phyloP scores from a whole-genome alignment of 2,329 filamentous ascomycete genomes.

The Verticillium albo-atrum region DNA sequence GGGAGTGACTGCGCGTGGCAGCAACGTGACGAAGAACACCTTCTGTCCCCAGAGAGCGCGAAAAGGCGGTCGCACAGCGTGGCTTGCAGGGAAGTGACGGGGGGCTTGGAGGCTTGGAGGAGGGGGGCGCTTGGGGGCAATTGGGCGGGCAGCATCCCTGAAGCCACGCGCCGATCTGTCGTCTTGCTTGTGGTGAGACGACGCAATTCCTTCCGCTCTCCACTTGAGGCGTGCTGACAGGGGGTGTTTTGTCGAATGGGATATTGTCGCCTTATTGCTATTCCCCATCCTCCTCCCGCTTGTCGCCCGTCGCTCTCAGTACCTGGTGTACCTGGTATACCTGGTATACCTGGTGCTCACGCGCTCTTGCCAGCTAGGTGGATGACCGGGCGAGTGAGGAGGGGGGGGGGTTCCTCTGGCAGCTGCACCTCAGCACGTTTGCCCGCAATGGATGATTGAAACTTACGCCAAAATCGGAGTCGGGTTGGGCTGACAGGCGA shows the following conservation, averaged over 20 bases:
- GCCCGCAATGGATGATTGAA: no score
- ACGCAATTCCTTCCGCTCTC: neutral
- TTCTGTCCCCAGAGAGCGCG: neutral
- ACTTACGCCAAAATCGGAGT: no score
- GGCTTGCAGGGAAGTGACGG: conserved; percentile 13
- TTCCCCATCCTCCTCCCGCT: neutral
- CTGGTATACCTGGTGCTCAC: neutral
- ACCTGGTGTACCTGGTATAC: no score
- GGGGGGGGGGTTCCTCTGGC: no score
- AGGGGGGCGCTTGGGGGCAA: neutral
- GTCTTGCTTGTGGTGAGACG: neutral
- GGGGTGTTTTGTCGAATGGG: neutral
- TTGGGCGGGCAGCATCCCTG: conserved; percentile 11
- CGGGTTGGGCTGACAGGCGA: no score
- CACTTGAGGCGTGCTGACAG: neutral
- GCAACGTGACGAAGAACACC: conserved; percentile 11
- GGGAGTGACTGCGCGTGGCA: conserved; percentile 7
- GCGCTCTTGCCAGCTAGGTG: neutral
- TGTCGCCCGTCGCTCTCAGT: neutral
- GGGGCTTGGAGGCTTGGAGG: neutral
- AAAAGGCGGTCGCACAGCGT: conserved; percentile 8
- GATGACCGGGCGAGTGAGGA: neutral
- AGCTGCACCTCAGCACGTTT: no score
- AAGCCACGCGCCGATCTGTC: conserved; percentile 14
- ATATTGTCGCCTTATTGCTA: neutral